Percentiles rank a stretch among this genome's conserved stretches.
Conservation (phyloP, 495 filamentous ascomycete species). For the Melanomma pulvis-pyrius region DNA sequence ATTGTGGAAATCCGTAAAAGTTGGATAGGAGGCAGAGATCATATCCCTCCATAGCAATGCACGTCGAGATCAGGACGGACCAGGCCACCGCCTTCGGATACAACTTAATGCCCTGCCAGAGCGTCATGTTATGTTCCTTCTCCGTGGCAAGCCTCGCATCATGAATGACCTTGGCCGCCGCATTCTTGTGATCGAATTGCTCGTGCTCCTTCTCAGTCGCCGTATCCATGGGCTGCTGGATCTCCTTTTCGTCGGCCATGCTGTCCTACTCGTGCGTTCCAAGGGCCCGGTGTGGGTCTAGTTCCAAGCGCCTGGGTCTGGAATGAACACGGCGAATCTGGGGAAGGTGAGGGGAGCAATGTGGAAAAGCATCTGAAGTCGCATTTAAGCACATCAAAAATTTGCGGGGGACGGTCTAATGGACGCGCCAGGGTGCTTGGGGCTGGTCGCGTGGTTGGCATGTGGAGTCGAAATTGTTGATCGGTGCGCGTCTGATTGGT, state of each 20-base stretch:
- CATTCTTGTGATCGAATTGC: not conserved
- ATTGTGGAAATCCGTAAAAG: constrained; percentile 46
- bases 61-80: constrained; percentile 46
- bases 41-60: constrained; percentile 53
- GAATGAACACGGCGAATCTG: not conserved
- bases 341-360: constrained; percentile 2
- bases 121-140: constrained; percentile 38
- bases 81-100: constrained; percentile 46
- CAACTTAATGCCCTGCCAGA: constrained; percentile 37
- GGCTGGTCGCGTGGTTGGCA: constrained; percentile 7
- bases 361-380: not conserved
- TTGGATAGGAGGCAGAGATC: constrained; percentile 45
- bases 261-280: not conserved
- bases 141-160: constrained; percentile 32
- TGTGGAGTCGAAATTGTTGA: not conserved
- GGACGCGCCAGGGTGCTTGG: too few species aligned
- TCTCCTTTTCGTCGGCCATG: constrained; percentile 29
- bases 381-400: constrained; percentile 1
- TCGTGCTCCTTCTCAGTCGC: not conserved
- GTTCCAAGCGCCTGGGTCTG: not conserved
- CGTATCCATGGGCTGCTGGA: not conserved
- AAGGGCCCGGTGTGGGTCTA: not conserved
- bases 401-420: constrained; percentile 26
- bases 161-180: constrained; percentile 21
- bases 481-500: not conserved